Base-by-base conservation (phyloP, 176 grass and related monocot species). In the Phoenix roebelenii region DNA sequence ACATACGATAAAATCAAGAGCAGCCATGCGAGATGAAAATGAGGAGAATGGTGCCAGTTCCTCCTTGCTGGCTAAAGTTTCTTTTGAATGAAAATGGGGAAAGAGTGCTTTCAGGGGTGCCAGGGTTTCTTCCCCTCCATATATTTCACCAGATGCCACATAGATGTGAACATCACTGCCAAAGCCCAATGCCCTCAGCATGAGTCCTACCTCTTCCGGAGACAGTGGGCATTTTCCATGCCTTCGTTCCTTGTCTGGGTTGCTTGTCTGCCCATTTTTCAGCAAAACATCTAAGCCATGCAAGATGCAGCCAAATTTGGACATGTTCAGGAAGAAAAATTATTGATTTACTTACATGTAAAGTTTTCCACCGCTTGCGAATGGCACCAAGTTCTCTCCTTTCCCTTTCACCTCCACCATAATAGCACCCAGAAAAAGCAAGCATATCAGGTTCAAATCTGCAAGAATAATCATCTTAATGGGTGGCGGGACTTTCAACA, bases 141-240 rank as follows among this genome's bases (percentile, higher is more conserved):
- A 95, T 73, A 89, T 95, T 44, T 95, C 82, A 55, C 90, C 90
- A 64, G 90, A 95, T 62, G 90, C 90, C 64, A 85, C 85, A 83
- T 95, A 95, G 49, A 95, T 85, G 71, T 83, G 72, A 17, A 72
- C 73, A 61, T 89, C 82, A 54, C 65, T 77, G 22, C 65, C 74
- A 56, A 81, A 95, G 61, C 85, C 90, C 51, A 95, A 70, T 66
- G 76, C 90, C 60, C 73, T 77, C 59, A 95, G 75, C 90, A 95
- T 80, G 18, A 89, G 62, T 17, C 85, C 90, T 67, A 95, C 85
- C 69, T 95, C 90, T 72, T 95, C 78, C 44, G 82, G 90, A 55
- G 90, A 89, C 68, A 95, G 71, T 55, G 89, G 89, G 63, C 89
- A 95, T 52, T 79, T 82, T 28, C 89, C 90, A 69, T 59, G 54